phyloP scores from a whole-genome alignment of 2,329 filamentous ascomycete species.

The Fusarium compactum region DNA sequence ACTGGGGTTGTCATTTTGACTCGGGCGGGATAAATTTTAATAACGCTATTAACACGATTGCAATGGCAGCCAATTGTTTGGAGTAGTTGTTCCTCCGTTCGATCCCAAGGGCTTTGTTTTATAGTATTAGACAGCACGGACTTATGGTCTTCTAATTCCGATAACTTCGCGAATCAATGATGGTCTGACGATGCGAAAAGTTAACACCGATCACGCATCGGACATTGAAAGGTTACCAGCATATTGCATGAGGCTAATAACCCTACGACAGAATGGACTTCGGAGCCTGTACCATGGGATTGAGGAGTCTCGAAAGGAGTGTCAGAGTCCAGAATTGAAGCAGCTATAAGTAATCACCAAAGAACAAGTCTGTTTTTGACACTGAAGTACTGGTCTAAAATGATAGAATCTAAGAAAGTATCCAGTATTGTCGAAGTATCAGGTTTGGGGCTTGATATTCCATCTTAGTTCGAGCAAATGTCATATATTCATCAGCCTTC shows the following conservation, averaged over 20 bases:
- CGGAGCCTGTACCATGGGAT: not conserved
- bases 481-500: too few relatives aligned
- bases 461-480: too few relatives aligned
- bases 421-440: too few relatives aligned
- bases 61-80: too few relatives aligned
- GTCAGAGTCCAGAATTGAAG: too few relatives aligned
- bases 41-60: not conserved
- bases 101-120: not conserved
- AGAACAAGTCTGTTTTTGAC: too few relatives aligned
- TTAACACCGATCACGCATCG: constrained; percentile 25
- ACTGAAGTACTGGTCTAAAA: too few relatives aligned
- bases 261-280: too few relatives aligned
- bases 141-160: constrained; percentile 24
- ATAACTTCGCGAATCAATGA: not conserved
- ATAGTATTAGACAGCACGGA: constrained; percentile 19
- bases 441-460: too few relatives aligned
- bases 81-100: too few relatives aligned
- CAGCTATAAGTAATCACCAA: too few relatives aligned
- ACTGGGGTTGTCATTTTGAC: constrained; percentile 39
- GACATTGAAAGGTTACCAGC: not conserved
- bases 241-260: not conserved
- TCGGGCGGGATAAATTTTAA: not conserved
- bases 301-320: not conserved
- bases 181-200: not conserved
- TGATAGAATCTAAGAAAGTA: too few relatives aligned